A percentile compares a stretch with the other conserved stretches of the same genome.
Evolutionary conservation across 148 eudicot genomes (phyloP).

Genomic region (Vaccinium darrowii): DNA sequence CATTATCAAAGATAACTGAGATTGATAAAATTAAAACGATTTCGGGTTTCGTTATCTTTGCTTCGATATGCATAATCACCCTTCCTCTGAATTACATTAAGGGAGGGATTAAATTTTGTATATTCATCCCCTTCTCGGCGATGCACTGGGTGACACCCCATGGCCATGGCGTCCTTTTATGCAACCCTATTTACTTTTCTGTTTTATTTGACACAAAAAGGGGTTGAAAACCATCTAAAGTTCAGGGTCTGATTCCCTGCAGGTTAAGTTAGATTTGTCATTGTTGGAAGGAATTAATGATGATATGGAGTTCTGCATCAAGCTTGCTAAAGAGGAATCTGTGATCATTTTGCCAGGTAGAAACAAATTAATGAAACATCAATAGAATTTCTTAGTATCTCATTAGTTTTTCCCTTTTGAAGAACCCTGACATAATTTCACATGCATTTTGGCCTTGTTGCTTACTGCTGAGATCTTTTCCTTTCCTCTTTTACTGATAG

Average conservation of each 20-base stretch:
- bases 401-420: background rate
- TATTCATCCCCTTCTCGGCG: background rate
- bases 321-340: constrained; percentile 64
- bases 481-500: background rate
- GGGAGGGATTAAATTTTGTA: background rate
- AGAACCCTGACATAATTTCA: background rate
- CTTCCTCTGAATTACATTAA: background rate
- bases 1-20: background rate
- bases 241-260: background rate
- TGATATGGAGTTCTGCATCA: constrained; percentile 59
- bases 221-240: background rate
- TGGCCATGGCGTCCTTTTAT: background rate
- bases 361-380: background rate
- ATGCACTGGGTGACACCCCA: background rate
- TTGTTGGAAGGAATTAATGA: constrained; percentile 44
- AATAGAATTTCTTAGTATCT: background rate
- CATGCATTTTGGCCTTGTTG: background rate
- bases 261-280: constrained; percentile 57
- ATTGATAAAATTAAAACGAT: background rate
- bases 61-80: background rate
- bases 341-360: constrained; percentile 48
- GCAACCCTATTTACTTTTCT: background rate
- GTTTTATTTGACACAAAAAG: background rate
- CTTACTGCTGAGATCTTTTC: background rate
- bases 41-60: background rate